phyloP scores from a whole-genome alignment of 768 basidiomycete species.

The Lentinus tigrinus region DNA sequence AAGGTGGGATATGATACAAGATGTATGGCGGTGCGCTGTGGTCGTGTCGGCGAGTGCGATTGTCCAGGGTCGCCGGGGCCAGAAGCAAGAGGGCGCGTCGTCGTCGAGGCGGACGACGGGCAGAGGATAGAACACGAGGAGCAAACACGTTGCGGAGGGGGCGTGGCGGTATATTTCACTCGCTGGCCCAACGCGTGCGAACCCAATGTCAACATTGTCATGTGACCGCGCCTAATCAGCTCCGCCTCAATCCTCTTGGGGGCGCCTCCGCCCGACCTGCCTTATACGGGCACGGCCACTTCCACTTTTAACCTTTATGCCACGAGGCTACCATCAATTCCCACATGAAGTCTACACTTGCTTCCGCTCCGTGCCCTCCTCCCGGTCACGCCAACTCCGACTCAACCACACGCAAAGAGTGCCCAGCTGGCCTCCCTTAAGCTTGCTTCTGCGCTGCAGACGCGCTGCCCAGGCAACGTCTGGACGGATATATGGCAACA shows the following conservation, averaged over 20 bases:
- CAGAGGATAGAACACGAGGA: neutral
- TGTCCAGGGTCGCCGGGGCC: neutral
- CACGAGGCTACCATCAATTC: neutral
- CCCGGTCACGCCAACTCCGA: too few relatives aligned
- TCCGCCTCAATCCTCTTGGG: neutral
- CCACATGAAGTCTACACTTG: neutral
- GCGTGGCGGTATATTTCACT: neutral
- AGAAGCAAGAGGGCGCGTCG: neutral
- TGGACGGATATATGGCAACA: too few relatives aligned
- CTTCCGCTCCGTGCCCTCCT: neutral
- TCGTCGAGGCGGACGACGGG: neutral
- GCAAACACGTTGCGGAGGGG: neutral
- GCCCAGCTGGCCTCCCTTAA: too few relatives aligned
- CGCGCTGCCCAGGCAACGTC: too few relatives aligned
- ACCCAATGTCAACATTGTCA: conserved; percentile 19
- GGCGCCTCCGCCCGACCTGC: neutral
- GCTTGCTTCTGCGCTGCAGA: too few relatives aligned
- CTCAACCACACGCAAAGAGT: too few relatives aligned
- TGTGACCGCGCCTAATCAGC: conserved; percentile 11
- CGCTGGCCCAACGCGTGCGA: conserved; percentile 7
- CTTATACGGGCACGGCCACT: neutral
- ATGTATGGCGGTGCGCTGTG: neutral
- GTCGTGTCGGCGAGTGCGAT: neutral
- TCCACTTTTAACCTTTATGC: neutral
- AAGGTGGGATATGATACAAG: conserved; percentile 18